Evolutionary conservation across 2,329 filamentous ascomycete genomes (phyloP), one percentile per base, ranked within the genome.

Genomic region (Fonsecaea pedrosoi): DNA sequence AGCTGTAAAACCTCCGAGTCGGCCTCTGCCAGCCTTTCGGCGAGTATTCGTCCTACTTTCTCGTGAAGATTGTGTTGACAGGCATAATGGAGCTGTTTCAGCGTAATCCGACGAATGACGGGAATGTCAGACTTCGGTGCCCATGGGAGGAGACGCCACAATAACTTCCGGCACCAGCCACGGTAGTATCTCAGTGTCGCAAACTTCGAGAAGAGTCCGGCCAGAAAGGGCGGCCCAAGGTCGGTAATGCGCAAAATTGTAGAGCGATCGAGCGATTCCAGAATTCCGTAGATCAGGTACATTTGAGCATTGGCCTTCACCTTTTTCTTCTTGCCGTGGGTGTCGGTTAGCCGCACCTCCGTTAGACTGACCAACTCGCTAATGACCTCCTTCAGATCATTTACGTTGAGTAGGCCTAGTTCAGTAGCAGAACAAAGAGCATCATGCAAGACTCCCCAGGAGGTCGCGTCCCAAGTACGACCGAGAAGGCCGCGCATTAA

Each of bases 351-450:
- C 4, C 12, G n/a, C 10, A 53, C 15, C 32, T 42, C 25, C 2
- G 34, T 30, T 35, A 53, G 35, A 35, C 18, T 21, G 15, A 40
- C 37, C 10, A 63, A 42, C 15, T 37, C 38, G 8, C 48, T 12
- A 21, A 72, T 53, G 15, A 71, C 65, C 4, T 54, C 42, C 40
- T 57, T 54, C 40, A 69, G 54, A 34, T 70, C 69, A 1, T 18
- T 34, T 8, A 69, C 38, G 53, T 37, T 50, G 25, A 72, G 38
- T 5, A 72, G 65, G 13, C 70, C 70, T n/a, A 72, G 57, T 53
- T 65, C 64, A 32, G 62, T 68, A 56, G 70, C 68, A 21, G 65
- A 63, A 37, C 57, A 65, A n/a, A 65, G 42, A 2, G 66, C 61
- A 21, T 62, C 42, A 7, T 53, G 54, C n/a, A 69, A 8, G 53